A percentile compares a stretch with the other conserved stretches of the same genome.
Conservation (phyloP, 2,329 filamentous ascomycete genomes). For the Xylaria sp. region DNA sequence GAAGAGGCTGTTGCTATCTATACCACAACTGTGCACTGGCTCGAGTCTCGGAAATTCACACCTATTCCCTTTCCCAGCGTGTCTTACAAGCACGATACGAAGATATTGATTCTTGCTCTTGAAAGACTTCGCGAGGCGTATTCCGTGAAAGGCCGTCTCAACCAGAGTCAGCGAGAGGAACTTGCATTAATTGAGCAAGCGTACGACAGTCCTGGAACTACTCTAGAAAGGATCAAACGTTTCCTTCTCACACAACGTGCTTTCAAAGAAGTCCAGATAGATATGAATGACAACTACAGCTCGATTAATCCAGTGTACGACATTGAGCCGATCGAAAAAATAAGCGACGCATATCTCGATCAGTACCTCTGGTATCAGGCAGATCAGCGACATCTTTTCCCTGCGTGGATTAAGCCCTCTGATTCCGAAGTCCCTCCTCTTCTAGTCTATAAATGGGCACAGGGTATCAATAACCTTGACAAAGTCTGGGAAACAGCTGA, state of each 20-base stretch:
- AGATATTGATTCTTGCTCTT: constrained; percentile 94
- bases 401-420: constrained; percentile 98
- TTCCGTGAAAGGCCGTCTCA: constrained; percentile 95
- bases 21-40: constrained; percentile 98
- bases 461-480: constrained; percentile 97
- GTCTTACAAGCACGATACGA: constrained; percentile 99
- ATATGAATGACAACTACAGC: constrained; percentile 99
- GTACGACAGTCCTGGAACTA: constrained; percentile 97
- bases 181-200: constrained; percentile 97
- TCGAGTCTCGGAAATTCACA: constrained; percentile 97
- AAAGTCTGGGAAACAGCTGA: constrained; percentile 94
- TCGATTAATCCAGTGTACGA: constrained; percentile 99
- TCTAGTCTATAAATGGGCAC: constrained; percentile 97
- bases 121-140: constrained; percentile 95
- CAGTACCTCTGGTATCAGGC: constrained; percentile 99
- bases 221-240: constrained; percentile 94
- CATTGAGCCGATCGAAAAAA: constrained; percentile 99
- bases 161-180: constrained; percentile 97
- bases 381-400: constrained; percentile 95
- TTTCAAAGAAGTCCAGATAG: constrained; percentile 99
- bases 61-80: constrained; percentile 99
- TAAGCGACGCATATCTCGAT: constrained; percentile 97
- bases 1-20: constrained; percentile 99
- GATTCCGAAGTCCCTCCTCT: constrained; percentile 97
- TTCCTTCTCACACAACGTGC: constrained; percentile 96